These are phyloP conservation scores for Moricandia arvensis DNA, from an alignment of 345 rosid genomes.

Conservation along the genomic window DNA sequence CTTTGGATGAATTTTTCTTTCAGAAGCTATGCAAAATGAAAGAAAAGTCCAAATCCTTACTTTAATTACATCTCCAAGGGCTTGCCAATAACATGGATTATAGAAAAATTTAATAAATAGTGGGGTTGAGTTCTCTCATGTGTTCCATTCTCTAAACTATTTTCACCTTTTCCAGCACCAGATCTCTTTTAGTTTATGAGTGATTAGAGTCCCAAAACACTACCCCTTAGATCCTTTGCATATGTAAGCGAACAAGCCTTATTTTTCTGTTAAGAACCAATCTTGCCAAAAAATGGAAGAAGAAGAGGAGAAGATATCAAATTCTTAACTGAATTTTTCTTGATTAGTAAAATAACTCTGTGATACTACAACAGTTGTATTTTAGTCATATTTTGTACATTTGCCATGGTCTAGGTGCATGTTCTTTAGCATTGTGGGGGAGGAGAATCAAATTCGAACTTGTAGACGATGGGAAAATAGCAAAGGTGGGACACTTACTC, in stretches of 20 bases:
- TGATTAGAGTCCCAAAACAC: neutral
- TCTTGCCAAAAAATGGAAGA: neutral
- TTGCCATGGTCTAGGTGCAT: neutral
- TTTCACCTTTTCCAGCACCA: too few relatives aligned
- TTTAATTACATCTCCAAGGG: neutral
- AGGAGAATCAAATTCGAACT: neutral
- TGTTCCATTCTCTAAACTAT: too few relatives aligned
- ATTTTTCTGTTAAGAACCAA: neutral
- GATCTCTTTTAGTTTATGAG: too few relatives aligned
- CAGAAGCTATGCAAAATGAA: too few relatives aligned
- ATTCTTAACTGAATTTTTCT: too few relatives aligned
- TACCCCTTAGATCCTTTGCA: neutral
- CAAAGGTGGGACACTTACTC: neutral
- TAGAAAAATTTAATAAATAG: too few relatives aligned
- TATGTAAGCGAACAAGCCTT: neutral
- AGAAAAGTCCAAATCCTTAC: too few relatives aligned
- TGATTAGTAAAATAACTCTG: neutral
- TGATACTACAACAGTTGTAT: neutral
- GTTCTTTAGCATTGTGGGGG: neutral
- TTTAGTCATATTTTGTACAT: neutral
- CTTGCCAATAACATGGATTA: neutral
- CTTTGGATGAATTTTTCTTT: neutral
- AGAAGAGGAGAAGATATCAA: neutral
- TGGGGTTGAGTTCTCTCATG: too few relatives aligned
- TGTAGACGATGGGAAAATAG: neutral